Evolutionary conservation across 805 yeast species (phyloP), one percentile per base, ranked within the genome.

Genomic region (Sugiyamaella chiloensis): DNA sequence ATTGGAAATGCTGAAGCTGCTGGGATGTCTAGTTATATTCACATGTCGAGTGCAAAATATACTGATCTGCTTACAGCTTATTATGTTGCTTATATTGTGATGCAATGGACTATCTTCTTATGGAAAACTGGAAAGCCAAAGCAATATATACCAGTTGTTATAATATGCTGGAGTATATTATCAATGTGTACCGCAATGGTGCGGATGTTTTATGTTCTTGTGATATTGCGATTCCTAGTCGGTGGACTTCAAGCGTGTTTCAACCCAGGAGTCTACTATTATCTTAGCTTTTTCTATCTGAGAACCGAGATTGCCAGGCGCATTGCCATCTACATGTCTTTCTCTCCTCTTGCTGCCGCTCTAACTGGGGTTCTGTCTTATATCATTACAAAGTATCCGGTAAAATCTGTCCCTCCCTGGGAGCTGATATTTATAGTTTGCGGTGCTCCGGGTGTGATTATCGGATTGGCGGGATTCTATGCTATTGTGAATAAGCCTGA

Each of bases 1-100:
- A 72, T 78, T 52, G 81, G 81, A 8, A 72, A 75, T 53, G 81
- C 81, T 2, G 64, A 76, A 48, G 64, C 72, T 31, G 81, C 77
- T 32, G 79, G 79, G 9, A 60, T 78, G 52, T 67, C 67, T 51
- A 63, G 65, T 5, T 79, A 74, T 47, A 58, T 76, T 48, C 60
- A 64, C 1, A 59, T 76, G 43, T 44, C 59, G 2, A 72, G 73
- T 9, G 53, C 57, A 39, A 70, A 76, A 53, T 76, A 73, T 54
- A 70, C 69, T 52, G 65, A 73, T 29, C 61, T 70, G 55, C 65
- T 75, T 41, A 70, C 76, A 5, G 65, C 74, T 34, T 67, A 75
- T 37, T 76, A 73, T 47, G 73, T 74, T 34, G 73, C 78, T 20
- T 76, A 75, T 53, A 71, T 74, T 49, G 55, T 70, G 44, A 69